Base-by-base conservation (phyloP, 2,329 filamentous ascomycete species). In the Claviceps sp. region DNA sequence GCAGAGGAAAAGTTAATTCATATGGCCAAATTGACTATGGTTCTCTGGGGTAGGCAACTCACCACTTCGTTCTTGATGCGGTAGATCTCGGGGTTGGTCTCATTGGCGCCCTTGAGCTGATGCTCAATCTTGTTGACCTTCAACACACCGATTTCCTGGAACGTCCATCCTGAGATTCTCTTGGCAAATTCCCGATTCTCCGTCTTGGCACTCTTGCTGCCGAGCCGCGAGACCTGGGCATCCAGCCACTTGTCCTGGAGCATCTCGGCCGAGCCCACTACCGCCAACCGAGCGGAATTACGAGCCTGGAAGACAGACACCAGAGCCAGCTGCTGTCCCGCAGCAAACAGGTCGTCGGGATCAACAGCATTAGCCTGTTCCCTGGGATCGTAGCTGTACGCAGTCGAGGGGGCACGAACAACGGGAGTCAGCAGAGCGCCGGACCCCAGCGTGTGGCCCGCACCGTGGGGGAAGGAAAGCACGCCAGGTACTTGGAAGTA, bases 21-120 rank as follows among this genome's bases (percentile, higher is more conserved):
- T n/a, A 22, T 29, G 47, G 26, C 5, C 43, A 8, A 16, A n/a
- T 4, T 17, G 6, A 14, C 13, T 22, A 11, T 20, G 11, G 8
- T 20, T 11, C 20, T 4, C 3, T 5, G 22, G 5, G 4, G 40
- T 38, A 6, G 6, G 14, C 3, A n/a, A 86, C 88, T 66, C 79
- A 95, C 90, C 61, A 96, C 90, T 64, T 96, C 85, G 70, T 88
- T 95, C 79, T 97, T 98, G 66, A 98, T 83, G 58, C 93, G 81
- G 73, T 98, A 98, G 58, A 97, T 90, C 52, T 73, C 79, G 9
- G 91, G 90, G 73, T 96, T 96, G 56, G 79, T 77, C 57, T 77
- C 76, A 56, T 79, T 77, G 46, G 65, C 64, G n/a, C 68, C 73
- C 49, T 61, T 55, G 50, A 83, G 70, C 63, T 83, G 83, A 70